These are phyloP conservation scores for Flaveria robusta DNA, from an alignment of 129 eudicot species.

Conservation along the genomic window DNA sequence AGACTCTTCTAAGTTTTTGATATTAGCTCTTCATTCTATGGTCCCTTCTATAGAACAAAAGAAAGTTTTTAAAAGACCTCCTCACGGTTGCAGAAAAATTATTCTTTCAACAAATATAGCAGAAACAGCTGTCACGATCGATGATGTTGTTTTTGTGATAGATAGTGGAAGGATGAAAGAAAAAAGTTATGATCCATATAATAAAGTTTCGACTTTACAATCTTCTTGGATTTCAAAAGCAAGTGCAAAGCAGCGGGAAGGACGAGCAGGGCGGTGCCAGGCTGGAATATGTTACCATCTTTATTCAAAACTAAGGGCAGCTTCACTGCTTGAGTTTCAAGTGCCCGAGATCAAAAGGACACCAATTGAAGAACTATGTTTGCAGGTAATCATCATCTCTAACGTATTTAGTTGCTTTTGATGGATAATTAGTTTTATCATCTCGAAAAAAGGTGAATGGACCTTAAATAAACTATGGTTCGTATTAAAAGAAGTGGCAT, in stretches of 20 bases:
- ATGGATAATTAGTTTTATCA: not conserved
- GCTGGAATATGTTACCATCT: slow-evolving; percentile 94
- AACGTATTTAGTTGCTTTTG: not conserved
- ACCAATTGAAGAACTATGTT: slow-evolving; percentile 92
- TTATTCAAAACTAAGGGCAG: slow-evolving; percentile 80
- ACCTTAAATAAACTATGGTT: not conserved
- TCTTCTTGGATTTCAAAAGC: slow-evolving; percentile 96
- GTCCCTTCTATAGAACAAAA: slow-evolving; percentile 84
- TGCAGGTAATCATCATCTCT: slow-evolving; percentile 61
- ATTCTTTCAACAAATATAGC: slow-evolving; percentile 95
- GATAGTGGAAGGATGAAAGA: slow-evolving; percentile 97
- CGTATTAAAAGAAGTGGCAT: too few relatives aligned
- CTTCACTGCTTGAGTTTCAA: slow-evolving; percentile 80
- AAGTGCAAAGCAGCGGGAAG: slow-evolving; percentile 94
- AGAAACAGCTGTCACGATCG: slow-evolving; percentile 93
- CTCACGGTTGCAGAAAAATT: slow-evolving; percentile 83
- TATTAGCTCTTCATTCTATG: slow-evolving; percentile 84
- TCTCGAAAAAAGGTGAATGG: not conserved
- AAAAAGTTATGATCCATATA: slow-evolving; percentile 89
- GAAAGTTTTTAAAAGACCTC: slow-evolving; percentile 74
- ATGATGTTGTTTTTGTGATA: slow-evolving; percentile 92
- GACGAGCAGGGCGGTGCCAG: slow-evolving; percentile 98
- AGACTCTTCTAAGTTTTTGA: slow-evolving; percentile 60
- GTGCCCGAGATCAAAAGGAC: slow-evolving; percentile 92
- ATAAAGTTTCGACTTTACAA: slow-evolving; percentile 88